Evolutionary conservation across 2,329 filamentous ascomycete genomes (phyloP), one percentile per base, ranked within the genome.

Genomic region (Penicillium sp.): DNA sequence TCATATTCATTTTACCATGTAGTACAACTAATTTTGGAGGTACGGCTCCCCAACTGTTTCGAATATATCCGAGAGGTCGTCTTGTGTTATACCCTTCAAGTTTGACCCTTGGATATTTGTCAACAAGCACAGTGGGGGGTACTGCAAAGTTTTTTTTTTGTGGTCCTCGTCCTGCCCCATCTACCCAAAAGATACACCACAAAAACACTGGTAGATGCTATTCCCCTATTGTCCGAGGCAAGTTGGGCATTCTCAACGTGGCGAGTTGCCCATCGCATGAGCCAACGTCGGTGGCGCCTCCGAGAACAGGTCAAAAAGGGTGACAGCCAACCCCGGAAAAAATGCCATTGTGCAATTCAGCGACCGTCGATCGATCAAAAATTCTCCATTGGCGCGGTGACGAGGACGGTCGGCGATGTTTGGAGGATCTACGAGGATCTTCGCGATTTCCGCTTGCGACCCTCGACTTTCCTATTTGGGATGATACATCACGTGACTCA

Each of bases 381-480:
- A 60, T 60, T 48, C 45, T 23, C 39, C 39, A 23, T 19, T 62
- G 51, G 44, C 23, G 51, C 34, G 13, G 44, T 47, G 28, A 48
- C 33, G 21, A 8, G 23, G 21, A n/a, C 31, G 16, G 18, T 11
- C 37, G 29, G 11, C 29, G 31, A 34, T 10, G 36, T 16, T 9
- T 16, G 26, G n/a, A 23, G 5, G 34, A 24, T 11, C 43, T 26
- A 10, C 23, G 21, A 26, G 11, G 36, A 28, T 14, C 39, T 51
- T 40, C n/a, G 21, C 11, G 16, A 5, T 28, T 46, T 52, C 58
- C 54, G 60, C 54, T 52, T 61, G 37, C 56, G 19, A 58, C 24
- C 46, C 10, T n/a, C 46, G 37, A 29, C 29, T 62, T 54, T 18
- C 61, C 61, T 52, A 51, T 55, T 62, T 29, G 24, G 59, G 54